A percentile compares a stretch with the other conserved stretches of the same genome.
Conservation (phyloP, 2,329 filamentous ascomycete species). For the Diplodia scrobiculata region DNA sequence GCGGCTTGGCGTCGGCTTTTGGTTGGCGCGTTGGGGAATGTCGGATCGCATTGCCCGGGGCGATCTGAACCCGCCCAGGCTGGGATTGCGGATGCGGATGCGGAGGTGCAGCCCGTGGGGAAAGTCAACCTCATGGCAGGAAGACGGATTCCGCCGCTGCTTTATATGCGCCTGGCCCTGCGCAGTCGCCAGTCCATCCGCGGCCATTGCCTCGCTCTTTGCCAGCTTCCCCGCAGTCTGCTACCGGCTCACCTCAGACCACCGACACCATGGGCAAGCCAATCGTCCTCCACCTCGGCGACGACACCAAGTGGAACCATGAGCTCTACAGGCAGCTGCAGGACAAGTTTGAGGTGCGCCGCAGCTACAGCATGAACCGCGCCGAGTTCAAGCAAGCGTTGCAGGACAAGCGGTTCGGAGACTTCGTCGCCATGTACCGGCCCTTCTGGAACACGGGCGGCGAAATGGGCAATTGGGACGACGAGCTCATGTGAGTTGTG, state of each 20-base stretch:
- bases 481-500: slow-evolving; percentile 54
- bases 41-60: slow-evolving; percentile 20
- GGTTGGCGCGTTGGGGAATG: slow-evolving; percentile 19
- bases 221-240: not conserved
- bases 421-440: slow-evolving; percentile 55
- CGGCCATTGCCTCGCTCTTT: not conserved
- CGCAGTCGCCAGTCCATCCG: not conserved
- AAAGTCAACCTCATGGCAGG: slow-evolving; percentile 11
- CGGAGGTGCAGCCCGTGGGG: slow-evolving; percentile 25
- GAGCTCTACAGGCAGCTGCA: slow-evolving; percentile 45
- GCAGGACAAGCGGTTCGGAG: slow-evolving; percentile 45
- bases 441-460: slow-evolving; percentile 63
- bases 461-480: slow-evolving; percentile 66
- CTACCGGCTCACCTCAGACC: not conserved
- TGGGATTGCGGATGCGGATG: not conserved
- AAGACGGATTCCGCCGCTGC: slow-evolving; percentile 21
- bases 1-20: slow-evolving; percentile 21
- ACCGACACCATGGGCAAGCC: slow-evolving; percentile 36
- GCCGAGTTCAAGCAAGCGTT: slow-evolving; percentile 48
- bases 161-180: not conserved
- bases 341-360: slow-evolving; percentile 44
- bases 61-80: not conserved
- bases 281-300: slow-evolving; percentile 49
- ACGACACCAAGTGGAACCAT: slow-evolving; percentile 51
- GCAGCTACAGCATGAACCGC: slow-evolving; percentile 35